A percentile compares a stretch with the other conserved stretches of the same genome.
phyloP scores from a whole-genome alignment of 225 moss, liverwort and hornwort species.

The Polytrichum commune region DNA sequence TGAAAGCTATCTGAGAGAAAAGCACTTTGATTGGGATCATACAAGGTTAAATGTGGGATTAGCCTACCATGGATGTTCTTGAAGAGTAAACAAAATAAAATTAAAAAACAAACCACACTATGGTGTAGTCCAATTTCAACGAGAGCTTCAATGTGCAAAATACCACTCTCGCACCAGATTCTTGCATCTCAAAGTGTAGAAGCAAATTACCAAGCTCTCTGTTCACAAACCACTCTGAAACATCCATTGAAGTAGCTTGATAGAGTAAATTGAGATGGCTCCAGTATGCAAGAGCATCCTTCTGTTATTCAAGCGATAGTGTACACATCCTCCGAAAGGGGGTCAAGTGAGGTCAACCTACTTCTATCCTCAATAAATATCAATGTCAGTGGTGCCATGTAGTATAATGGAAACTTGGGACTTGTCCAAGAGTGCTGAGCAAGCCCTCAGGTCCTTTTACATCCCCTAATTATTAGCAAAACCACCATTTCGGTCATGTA shows the following conservation, averaged over 20 bases:
- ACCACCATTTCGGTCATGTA: conserved; percentile 21
- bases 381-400: conserved; percentile 48
- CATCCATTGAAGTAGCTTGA: neutral
- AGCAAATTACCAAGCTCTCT: no score
- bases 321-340: conserved; percentile 45
- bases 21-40: no score
- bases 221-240: neutral
- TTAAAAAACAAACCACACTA: no score
- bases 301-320: conserved; percentile 28
- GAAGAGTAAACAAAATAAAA: no score
- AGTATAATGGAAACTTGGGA: conserved; percentile 41
- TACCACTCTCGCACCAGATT: no score
- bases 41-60: no score
- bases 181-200: no score
- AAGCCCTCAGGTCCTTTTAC: conserved; percentile 28
- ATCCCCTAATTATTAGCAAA: conserved; percentile 33
- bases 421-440: conserved; percentile 42
- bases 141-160: no score
- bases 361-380: conserved; percentile 58
- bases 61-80: no score
- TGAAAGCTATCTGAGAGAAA: no score
- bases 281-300: conserved; percentile 24
- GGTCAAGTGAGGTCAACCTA: conserved; percentile 23
- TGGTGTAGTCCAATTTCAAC: no score
- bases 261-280: neutral